phyloP scores from a whole-genome alignment of 2,329 filamentous ascomycete species.

The Penicillium sp. region DNA sequence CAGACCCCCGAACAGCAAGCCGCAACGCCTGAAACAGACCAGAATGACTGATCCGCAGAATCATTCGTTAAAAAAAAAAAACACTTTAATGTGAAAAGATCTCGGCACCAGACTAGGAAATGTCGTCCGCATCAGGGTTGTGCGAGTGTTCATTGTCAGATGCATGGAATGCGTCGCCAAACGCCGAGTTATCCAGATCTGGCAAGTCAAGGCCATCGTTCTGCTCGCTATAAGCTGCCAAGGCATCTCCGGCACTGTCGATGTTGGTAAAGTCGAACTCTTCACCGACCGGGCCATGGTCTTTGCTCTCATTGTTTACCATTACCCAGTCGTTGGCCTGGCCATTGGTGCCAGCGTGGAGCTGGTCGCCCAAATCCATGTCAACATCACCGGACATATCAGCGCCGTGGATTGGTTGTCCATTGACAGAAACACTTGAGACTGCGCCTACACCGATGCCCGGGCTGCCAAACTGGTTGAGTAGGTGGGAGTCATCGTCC shows the following conservation, averaged over 20 bases:
- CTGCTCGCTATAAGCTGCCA: slow-evolving; percentile 64
- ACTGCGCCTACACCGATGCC: slow-evolving; percentile 9
- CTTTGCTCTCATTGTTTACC: slow-evolving; percentile 60
- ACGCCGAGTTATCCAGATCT: slow-evolving; percentile 75
- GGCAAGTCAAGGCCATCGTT: slow-evolving; percentile 53
- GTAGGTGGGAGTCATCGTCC: slow-evolving; percentile 31
- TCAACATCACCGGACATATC: slow-evolving; percentile 33
- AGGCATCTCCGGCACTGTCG: slow-evolving; percentile 69
- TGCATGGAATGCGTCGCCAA: slow-evolving; percentile 76
- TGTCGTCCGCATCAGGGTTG: slow-evolving; percentile 42
- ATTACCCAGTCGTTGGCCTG: slow-evolving; percentile 72
- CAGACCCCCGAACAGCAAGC: slow-evolving; percentile 4
- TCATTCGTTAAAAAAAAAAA: slow-evolving; percentile 14
- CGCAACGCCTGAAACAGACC: slow-evolving; percentile 5
- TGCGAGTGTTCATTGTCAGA: slow-evolving; percentile 48
- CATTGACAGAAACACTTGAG: slow-evolving; percentile 51
- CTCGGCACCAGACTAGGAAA: slow-evolving; percentile 30
- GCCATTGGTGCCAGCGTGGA: slow-evolving; percentile 41
- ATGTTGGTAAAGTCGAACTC: slow-evolving; percentile 49
- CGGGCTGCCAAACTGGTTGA: slow-evolving; percentile 37
- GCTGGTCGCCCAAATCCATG: slow-evolving; percentile 54
- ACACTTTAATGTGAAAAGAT: slow-evolving; percentile 10
- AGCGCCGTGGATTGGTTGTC: slow-evolving; percentile 44
- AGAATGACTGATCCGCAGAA: not conserved
- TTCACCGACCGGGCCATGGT: slow-evolving; percentile 36